These are phyloP conservation scores for Rhodotorula sp. DNA, from an alignment of 1,284 basidiomycete species.

Conservation along the genomic window DNA sequence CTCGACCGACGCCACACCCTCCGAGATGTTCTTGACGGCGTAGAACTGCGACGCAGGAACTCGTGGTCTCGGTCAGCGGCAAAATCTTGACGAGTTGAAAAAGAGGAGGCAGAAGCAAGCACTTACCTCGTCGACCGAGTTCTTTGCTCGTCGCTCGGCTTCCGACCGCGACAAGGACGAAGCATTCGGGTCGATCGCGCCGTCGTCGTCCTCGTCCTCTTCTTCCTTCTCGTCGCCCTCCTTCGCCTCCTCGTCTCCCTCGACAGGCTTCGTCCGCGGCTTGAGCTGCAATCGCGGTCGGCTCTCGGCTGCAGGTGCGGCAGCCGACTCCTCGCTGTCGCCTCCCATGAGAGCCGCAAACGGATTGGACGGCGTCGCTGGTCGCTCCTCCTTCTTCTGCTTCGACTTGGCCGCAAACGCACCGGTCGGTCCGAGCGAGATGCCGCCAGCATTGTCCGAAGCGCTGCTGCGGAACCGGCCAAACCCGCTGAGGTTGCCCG, in stretches of 20 bases:
- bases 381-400: conserved; percentile 36
- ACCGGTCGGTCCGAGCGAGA: conserved; percentile 36
- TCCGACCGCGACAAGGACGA: conserved; percentile 47
- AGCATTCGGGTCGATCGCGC: conserved; percentile 57
- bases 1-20: conserved; percentile 81
- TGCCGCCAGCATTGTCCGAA: conserved; percentile 4
- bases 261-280: conserved; percentile 60
- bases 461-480: conserved; percentile 63
- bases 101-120: conserved; percentile 35
- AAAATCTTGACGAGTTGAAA: not conserved
- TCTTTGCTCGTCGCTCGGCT: conserved; percentile 55
- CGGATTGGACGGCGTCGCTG: conserved; percentile 39
- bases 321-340: conserved; percentile 39
- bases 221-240: conserved; percentile 50
- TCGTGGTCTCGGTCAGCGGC: conserved; percentile 12
- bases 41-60: conserved; percentile 39
- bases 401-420: conserved; percentile 37
- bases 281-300: conserved; percentile 65
- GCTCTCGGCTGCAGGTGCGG: conserved; percentile 55
- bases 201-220: conserved; percentile 51
- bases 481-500: conserved; percentile 80
- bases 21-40: conserved; percentile 65
- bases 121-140: conserved; percentile 52
- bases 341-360: conserved; percentile 39
- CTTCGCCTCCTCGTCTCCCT: conserved; percentile 47